Evolutionary conservation across 345 rosid genomes (phyloP), one percentile per base, ranked within the genome.

Genomic region (Mangifera indica): DNA sequence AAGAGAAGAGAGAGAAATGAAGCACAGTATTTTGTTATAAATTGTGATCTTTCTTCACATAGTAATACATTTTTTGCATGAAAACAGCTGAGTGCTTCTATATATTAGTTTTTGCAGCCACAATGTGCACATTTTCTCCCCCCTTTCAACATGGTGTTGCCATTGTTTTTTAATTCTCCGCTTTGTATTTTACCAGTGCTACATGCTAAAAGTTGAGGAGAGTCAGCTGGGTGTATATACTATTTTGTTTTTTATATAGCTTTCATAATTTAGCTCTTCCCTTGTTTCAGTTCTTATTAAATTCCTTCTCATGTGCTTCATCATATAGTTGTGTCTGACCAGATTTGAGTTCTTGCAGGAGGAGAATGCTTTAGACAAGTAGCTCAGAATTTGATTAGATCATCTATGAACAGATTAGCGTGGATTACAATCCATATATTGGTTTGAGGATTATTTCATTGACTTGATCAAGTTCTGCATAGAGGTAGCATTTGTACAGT

Each of bases 271-370:
- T 53, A 66, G 22, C 44, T 17, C n/a, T 25, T 3, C 32, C 32
- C 20, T 24, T 42, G 51, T 12, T 46, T 40, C 8, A 5, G 5
- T 58, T 40, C 7, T 52, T 66, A 29, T 12, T 44, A 21, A 40
- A 25, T 64, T 22, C 48, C 49, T 46, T 64, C 32, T 29, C 32
- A 22, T 37, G 22, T 24, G 15, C 60, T 52, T 13, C 56, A 45
- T 67, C 37, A 26, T 49, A 59, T 22, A 68, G 10, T 55, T 61
- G 59, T 29, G 24, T 63, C 66, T 72, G 4, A 69, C 51, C 15
- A 3, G 24, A 1, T 56, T 59, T 74, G 70, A 64, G 25, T 25
- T 24, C 25, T 72, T 81, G 81, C 89, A 84, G 89, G 84, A 74
- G 62, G 85, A 84, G 78, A 78, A 76, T 61, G 74, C 65, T 48